A percentile compares a stretch with the other conserved stretches of the same genome.
phyloP scores from a whole-genome alignment of 2,329 filamentous ascomycete species.

The Chalaropsis thielavioides region DNA sequence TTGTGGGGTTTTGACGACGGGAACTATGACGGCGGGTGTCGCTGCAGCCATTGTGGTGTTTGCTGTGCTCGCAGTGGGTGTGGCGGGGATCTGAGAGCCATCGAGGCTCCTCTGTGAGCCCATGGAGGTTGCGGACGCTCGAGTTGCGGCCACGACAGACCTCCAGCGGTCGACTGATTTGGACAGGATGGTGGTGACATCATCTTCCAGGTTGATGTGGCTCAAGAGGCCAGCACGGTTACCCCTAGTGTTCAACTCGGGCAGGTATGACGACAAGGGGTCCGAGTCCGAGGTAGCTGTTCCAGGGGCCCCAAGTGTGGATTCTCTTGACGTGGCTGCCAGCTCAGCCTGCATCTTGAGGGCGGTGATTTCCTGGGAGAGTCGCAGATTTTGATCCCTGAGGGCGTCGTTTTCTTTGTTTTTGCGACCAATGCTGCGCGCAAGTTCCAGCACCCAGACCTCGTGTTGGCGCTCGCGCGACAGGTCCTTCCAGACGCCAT shows the following conservation, averaged over 20 bases:
- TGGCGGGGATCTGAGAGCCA: conserved; percentile 19
- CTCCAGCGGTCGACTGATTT: conserved; percentile 49
- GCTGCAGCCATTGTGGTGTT: conserved; percentile 19
- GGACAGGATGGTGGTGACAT: conserved; percentile 38
- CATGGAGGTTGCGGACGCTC: conserved; percentile 33
- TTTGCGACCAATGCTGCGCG: conserved; percentile 42
- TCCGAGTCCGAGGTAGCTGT: conserved; percentile 39
- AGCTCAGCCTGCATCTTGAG: conserved; percentile 42
- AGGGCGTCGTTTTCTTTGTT: conserved; percentile 40
- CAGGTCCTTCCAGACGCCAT: conserved; percentile 58
- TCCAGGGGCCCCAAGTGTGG: conserved; percentile 36
- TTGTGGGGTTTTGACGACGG: conserved; percentile 13
- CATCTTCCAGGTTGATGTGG: conserved; percentile 30
- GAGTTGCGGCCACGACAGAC: conserved; percentile 39
- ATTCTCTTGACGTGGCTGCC: conserved; percentile 34
- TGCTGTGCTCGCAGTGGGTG: not conserved
- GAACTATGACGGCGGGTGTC: conserved; percentile 18
- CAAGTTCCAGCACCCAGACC: conserved; percentile 48
- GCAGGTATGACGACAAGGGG: conserved; percentile 30
- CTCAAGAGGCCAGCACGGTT: not conserved
- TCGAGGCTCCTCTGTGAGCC: conserved; percentile 36
- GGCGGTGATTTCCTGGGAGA: conserved; percentile 43
- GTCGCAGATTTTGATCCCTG: conserved; percentile 34
- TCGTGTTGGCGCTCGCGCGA: conserved; percentile 40
- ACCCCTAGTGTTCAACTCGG: conserved; percentile 31